Evolutionary conservation across 2,329 filamentous ascomycete species (phyloP).

Genomic region (Tolypocladium amazonense): DNA sequence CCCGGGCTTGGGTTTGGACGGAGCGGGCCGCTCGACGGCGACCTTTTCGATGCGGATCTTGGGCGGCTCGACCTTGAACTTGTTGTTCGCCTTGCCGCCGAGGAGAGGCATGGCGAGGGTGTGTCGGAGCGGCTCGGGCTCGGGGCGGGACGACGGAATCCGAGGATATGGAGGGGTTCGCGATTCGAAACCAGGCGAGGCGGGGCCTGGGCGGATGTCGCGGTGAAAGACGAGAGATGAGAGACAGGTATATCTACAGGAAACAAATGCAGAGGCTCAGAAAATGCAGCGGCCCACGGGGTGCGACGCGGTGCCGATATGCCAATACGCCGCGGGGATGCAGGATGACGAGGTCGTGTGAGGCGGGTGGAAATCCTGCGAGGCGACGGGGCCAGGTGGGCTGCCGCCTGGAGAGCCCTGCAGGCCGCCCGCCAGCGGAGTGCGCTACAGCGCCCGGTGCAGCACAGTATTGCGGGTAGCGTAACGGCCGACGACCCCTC

Average conservation of each 20-base stretch:
- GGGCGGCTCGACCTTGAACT: slow-evolving; percentile 40
- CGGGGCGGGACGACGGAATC: background rate
- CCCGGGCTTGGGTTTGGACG: slow-evolving; percentile 22
- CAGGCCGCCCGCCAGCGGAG: background rate
- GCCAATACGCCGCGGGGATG: background rate
- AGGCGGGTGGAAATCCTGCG: background rate
- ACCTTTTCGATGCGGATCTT: slow-evolving; percentile 43
- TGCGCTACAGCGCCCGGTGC: background rate
- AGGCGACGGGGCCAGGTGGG: background rate
- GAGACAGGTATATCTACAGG: background rate
- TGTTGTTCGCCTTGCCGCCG: slow-evolving; percentile 28
- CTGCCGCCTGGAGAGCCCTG: background rate
- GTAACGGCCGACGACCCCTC: background rate
- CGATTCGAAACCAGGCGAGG: background rate
- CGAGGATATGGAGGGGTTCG: background rate
- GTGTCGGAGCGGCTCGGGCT: background rate
- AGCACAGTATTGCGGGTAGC: too few relatives aligned
- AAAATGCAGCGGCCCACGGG: background rate
- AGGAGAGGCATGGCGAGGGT: slow-evolving; percentile 25
- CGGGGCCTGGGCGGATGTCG: background rate
- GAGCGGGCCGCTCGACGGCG: slow-evolving; percentile 26
- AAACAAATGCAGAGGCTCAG: background rate
- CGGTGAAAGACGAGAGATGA: background rate
- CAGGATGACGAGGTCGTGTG: background rate
- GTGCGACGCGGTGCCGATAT: background rate